Percentiles rank a stretch among this genome's conserved stretches.
phyloP scores from a whole-genome alignment of 768 basidiomycete genomes.

The Inosperma sp. region DNA sequence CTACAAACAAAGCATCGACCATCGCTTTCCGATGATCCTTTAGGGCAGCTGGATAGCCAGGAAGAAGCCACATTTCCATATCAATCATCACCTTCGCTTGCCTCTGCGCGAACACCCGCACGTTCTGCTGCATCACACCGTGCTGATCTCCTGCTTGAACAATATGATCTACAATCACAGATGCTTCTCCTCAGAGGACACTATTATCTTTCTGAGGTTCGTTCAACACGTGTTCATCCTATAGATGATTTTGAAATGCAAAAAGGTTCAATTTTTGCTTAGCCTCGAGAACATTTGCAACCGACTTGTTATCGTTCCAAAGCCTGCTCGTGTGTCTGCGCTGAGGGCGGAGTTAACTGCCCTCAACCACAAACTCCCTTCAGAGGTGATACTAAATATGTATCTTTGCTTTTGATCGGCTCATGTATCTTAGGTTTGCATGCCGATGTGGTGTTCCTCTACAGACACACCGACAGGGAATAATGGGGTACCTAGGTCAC shows the following conservation, averaged over 20 bases:
- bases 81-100: slow-evolving; percentile 69
- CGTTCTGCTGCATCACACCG: slow-evolving; percentile 41
- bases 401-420: slow-evolving; percentile 1
- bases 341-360: slow-evolving; percentile 92
- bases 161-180: slow-evolving; percentile 66
- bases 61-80: slow-evolving; percentile 45
- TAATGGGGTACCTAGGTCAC: slow-evolving; percentile 51
- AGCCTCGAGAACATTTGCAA: slow-evolving; percentile 91
- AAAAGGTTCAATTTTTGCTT: slow-evolving; percentile 79
- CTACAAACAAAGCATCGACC: slow-evolving; percentile 49
- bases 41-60: slow-evolving; percentile 59
- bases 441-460: slow-evolving; percentile 83
- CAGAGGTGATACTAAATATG: slow-evolving; percentile 62
- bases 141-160: slow-evolving; percentile 57
- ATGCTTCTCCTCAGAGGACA: slow-evolving; percentile 74
- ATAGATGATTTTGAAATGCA: slow-evolving; percentile 14
- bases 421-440: slow-evolving; percentile 55
- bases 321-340: slow-evolving; percentile 93
- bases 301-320: slow-evolving; percentile 84
- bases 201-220: slow-evolving; percentile 82
- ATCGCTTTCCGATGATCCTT: slow-evolving; percentile 65
- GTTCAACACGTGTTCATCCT: slow-evolving; percentile 21
- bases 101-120: slow-evolving; percentile 41
- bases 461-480: slow-evolving; percentile 49
- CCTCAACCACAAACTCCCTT: slow-evolving; percentile 92